Evolutionary conservation across 345 rosid species (phyloP).

Genomic region (Aquilaria malaccensis): DNA sequence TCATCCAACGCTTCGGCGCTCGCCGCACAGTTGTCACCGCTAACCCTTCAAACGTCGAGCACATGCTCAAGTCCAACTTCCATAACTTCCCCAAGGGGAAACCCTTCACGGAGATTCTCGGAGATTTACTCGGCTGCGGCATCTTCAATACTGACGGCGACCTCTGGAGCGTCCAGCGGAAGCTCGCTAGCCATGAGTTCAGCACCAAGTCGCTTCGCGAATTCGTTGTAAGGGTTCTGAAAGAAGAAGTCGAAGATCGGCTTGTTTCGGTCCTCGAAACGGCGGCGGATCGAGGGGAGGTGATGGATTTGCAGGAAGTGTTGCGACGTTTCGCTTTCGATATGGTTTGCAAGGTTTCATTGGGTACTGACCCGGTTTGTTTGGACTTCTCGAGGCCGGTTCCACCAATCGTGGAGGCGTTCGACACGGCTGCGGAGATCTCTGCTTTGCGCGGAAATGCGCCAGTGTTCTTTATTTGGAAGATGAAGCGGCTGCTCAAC

Average conservation of each 20-base stretch:
- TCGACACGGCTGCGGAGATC: constrained; percentile 47
- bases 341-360: constrained; percentile 35
- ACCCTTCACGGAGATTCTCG: constrained; percentile 68
- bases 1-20: constrained; percentile 39
- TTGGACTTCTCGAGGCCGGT: constrained; percentile 38
- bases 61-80: constrained; percentile 62
- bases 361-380: constrained; percentile 49
- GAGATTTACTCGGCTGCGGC: constrained; percentile 76
- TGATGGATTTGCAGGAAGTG: constrained; percentile 52
- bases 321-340: constrained; percentile 57
- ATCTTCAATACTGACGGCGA: constrained; percentile 82
- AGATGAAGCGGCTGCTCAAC: constrained; percentile 42
- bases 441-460: constrained; percentile 51
- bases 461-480: constrained; percentile 53
- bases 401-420: constrained; percentile 35
- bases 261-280: constrained; percentile 44
- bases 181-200: constrained; percentile 75
- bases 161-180: constrained; percentile 58
- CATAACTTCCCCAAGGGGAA: constrained; percentile 76
- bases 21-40: constrained; percentile 65
- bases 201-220: constrained; percentile 52
- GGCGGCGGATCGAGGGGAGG: constrained; percentile 12
- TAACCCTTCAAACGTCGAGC: constrained; percentile 58
- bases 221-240: constrained; percentile 38
- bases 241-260: constrained; percentile 44